These are phyloP conservation scores for Sporothrix phasma DNA, from an alignment of 2,329 filamentous ascomycete genomes.

Conservation along the genomic window DNA sequence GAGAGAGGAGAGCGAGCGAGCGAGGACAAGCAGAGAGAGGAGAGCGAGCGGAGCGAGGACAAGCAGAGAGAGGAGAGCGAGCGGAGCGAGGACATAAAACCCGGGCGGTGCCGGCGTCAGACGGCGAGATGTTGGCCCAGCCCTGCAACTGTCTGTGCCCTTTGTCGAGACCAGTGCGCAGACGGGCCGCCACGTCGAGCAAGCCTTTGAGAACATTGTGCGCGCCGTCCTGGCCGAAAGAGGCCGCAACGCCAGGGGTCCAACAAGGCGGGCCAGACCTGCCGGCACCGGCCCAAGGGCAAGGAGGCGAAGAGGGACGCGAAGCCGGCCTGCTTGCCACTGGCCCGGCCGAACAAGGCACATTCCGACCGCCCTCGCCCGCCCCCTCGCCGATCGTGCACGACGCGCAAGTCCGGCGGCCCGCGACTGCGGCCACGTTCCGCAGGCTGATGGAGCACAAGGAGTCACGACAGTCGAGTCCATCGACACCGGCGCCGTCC, in stretches of 20 bases:
- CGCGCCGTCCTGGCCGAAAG: slow-evolving; percentile 21
- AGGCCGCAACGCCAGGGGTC: slow-evolving; percentile 14
- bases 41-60: not conserved
- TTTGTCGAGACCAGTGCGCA: slow-evolving; percentile 68
- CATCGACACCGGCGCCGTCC: not conserved
- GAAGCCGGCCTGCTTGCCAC: not conserved
- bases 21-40: slow-evolving; percentile 13
- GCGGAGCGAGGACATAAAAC: not conserved
- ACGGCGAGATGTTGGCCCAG: slow-evolving; percentile 48
- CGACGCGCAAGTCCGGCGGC: not conserved
- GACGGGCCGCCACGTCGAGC: slow-evolving; percentile 57
- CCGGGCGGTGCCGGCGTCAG: slow-evolving; percentile 30
- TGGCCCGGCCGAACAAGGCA: not conserved
- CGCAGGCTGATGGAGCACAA: not conserved
- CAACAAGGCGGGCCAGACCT: slow-evolving; percentile 14
- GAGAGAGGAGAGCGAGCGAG: slow-evolving; percentile 12
- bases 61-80: slow-evolving; percentile 13
- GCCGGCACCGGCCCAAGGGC: slow-evolving; percentile 4
- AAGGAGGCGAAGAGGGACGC: not conserved
- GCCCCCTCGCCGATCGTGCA: not conserved
- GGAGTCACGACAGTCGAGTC: not conserved
- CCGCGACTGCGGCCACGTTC: not conserved
- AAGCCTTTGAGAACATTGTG: slow-evolving; percentile 37
- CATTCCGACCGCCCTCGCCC: not conserved
- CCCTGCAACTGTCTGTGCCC: slow-evolving; percentile 51